Percentiles rank a stretch among this genome's conserved stretches.
Conservation (phyloP, 2,329 filamentous ascomycete species). For the Leptographium galeiforme region DNA sequence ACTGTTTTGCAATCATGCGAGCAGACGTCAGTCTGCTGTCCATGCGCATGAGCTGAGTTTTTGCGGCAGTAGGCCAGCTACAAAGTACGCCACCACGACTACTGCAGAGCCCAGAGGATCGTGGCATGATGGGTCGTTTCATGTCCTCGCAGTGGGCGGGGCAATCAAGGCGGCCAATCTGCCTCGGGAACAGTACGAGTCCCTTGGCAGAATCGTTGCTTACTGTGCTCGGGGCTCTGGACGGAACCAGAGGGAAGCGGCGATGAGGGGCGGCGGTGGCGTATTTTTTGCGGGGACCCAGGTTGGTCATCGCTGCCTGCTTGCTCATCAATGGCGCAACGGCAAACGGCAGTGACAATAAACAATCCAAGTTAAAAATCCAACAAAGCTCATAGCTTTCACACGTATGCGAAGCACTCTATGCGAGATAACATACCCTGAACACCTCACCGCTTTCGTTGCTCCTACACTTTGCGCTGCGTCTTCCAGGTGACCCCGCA, state of each 20-base stretch:
- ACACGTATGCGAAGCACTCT: no score
- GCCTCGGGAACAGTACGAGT: no score
- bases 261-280: constrained; percentile 1
- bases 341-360: not conserved
- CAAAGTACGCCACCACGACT: no score
- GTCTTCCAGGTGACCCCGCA: constrained; percentile 2
- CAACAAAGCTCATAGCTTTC: not conserved
- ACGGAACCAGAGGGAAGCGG: not conserved
- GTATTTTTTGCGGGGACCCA: not conserved
- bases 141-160: not conserved
- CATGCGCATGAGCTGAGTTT: no score
- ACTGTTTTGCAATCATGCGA: no score
- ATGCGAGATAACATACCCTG: not conserved
- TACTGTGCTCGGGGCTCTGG: not conserved
- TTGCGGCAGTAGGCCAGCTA: no score
- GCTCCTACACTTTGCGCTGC: not conserved
- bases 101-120: no score
- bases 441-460: not conserved
- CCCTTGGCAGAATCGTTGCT: not conserved
- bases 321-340: not conserved
- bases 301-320: not conserved
- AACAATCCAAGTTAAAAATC: not conserved
- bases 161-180: no score
- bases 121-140: not conserved
- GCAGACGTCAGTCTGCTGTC: no score